These are phyloP conservation scores for Coccinonectria pachysandricola DNA, from an alignment of 2,329 filamentous ascomycete species.

Conservation along the genomic window DNA sequence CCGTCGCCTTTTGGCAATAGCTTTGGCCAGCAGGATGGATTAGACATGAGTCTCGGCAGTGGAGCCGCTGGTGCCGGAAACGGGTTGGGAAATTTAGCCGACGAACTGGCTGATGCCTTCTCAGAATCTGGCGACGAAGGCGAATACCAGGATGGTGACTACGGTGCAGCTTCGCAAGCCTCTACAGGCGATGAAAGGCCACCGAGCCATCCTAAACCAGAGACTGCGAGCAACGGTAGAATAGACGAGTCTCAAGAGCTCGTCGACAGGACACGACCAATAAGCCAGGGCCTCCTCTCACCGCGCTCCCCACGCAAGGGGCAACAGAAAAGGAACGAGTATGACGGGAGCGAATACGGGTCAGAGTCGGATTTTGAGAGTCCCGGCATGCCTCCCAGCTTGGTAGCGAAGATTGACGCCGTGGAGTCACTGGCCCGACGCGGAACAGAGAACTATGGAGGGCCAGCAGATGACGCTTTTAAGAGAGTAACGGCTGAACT, in stretches of 20 bases:
- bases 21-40: conserved; percentile 36
- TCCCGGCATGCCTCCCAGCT: conserved; percentile 54
- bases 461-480: conserved; percentile 55
- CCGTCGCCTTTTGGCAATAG: conserved; percentile 38
- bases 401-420: conserved; percentile 61
- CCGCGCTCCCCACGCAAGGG: conserved; percentile 30
- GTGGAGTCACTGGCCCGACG: conserved; percentile 60
- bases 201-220: conserved; percentile 7
- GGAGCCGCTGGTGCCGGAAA: conserved; percentile 35
- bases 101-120: conserved; percentile 68
- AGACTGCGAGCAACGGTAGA: conserved; percentile 3
- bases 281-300: conserved; percentile 35
- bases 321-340: conserved; percentile 45
- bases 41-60: conserved; percentile 35
- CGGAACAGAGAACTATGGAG: conserved; percentile 56
- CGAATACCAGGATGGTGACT: conserved; percentile 35
- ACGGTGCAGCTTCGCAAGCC: conserved; percentile 13
- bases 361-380: conserved; percentile 61
- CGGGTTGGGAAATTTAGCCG: conserved; percentile 67
- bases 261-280: conserved; percentile 22
- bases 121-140: conserved; percentile 55
- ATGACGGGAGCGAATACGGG: conserved; percentile 66
- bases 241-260: conserved; percentile 11
- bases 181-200: conserved; percentile 3
- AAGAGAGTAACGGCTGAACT: conserved; percentile 58